Base-by-base conservation (phyloP, 2,329 filamentous ascomycete genomes). In the Fusarium burgessii region DNA sequence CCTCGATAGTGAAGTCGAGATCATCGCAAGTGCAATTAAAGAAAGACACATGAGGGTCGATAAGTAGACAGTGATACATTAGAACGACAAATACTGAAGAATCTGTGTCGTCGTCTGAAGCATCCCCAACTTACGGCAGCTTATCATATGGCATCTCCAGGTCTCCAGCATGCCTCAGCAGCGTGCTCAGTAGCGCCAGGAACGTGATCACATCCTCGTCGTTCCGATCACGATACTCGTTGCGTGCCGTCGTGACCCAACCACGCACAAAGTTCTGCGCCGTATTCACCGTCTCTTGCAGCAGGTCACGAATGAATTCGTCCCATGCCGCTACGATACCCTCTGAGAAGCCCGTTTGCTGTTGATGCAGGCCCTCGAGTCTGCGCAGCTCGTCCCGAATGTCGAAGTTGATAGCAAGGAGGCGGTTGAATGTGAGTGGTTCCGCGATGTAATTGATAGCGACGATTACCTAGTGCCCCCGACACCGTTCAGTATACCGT, bases 161-260 rank as follows among this genome's bases (percentile, higher is more conserved):
- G 49, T 52, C 49, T 12, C 18, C 35, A 20, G 49, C 35, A 52
- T 52, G 23, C 23, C 54, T 49, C 14, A 63, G 46, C 11, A 63
- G 52, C 9, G 62, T 65, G 49, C 62, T 61, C 49, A 65, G 12
- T 6, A 46, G 6, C 35, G 38, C 56, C 29, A 61, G 45, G 29
- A 65, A 41, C 33, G 32, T 33, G 32, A 60, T 52, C 5, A 61
- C 50, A 17, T 63, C 61, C 68, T 82, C 80, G 20, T 85, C 59
- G 57, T 70, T 75, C 46, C 79, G 77, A 62, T 81, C 80, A 6
- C 73, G 72, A 77, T 77, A 82, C 63, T 77, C 76, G 36, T 59
- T 59, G 20, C 40, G 40, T n/a, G 61, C 55, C 18, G 29, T 49
- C 25, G 42, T 59, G 42, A 64, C 61, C 61, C 61, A 64, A 38